Conservation (phyloP, 2,329 filamentous ascomycete species). For the Cyphellophora attinorum region DNA sequence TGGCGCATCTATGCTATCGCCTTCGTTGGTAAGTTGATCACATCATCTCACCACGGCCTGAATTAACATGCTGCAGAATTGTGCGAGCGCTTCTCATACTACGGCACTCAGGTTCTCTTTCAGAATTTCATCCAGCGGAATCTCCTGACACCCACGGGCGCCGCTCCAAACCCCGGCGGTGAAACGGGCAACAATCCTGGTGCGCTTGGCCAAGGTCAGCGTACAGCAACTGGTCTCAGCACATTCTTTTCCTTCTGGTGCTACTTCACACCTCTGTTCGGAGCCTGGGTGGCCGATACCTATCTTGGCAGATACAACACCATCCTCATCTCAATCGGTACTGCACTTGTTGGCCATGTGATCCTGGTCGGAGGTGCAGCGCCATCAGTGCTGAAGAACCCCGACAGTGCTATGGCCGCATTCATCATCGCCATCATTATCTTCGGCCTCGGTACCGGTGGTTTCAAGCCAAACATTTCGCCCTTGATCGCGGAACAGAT, state of each 20-base stretch:
- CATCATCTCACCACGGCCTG: conserved; percentile 70
- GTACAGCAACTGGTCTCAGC: conserved; percentile 45
- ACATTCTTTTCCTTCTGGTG: conserved; percentile 48
- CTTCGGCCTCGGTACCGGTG: conserved; percentile 45
- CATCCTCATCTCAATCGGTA: conserved; percentile 22
- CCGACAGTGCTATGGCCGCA: conserved; percentile 18
- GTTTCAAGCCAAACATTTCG: conserved; percentile 73
- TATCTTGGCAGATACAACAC: conserved; percentile 29
- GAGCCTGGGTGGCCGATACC: conserved; percentile 29
- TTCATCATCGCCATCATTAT: conserved; percentile 24
- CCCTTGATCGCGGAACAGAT: conserved; percentile 65
- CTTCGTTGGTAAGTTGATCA: conserved; percentile 53
- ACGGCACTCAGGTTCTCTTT: conserved; percentile 58
- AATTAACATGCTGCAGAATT: conserved; percentile 59
- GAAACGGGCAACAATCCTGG: conserved; percentile 39
- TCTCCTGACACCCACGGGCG: conserved; percentile 46
- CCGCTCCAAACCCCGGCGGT: conserved; percentile 23
- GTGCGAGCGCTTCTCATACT: conserved; percentile 70
- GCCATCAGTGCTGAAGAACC: conserved; percentile 15
- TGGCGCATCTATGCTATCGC: conserved; percentile 61
- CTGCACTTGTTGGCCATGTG: conserved; percentile 24
- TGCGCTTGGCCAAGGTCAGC: conserved; percentile 47
- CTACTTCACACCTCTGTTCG: conserved; percentile 28
- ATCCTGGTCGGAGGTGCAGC: conserved; percentile 21
- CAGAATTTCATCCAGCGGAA: conserved; percentile 52